Conservation (phyloP, 2,329 filamentous ascomycete genomes). For the Diaporthe sp. region DNA sequence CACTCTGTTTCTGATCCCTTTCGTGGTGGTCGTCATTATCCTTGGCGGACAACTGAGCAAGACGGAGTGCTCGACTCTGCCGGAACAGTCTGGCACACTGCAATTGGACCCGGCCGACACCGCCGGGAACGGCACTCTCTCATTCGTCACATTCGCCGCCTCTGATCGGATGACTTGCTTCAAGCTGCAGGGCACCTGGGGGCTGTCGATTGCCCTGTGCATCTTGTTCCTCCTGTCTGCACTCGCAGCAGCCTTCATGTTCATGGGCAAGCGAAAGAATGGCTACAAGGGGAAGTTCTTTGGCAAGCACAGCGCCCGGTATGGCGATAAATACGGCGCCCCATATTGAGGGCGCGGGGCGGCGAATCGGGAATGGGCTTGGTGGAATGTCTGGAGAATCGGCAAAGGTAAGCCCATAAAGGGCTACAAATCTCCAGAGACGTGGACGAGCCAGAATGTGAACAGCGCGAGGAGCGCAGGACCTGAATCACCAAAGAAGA, state of each 20-base stretch:
- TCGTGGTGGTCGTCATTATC: conserved; percentile 81
- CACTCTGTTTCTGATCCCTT: conserved; percentile 77
- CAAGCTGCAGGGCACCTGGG: conserved; percentile 91
- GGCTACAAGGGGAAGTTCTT: conserved; percentile 11
- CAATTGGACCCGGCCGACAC: conserved; percentile 46
- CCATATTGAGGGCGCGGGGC: conserved; percentile 33
- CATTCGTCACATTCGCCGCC: conserved; percentile 63
- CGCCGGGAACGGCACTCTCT: conserved; percentile 52
- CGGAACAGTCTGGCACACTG: conserved; percentile 43
- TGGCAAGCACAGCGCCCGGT: conserved; percentile 29
- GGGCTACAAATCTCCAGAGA: conserved; percentile 29
- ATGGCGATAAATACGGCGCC: conserved; percentile 28
- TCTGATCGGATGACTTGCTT: conserved; percentile 76
- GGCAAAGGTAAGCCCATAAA: conserved; percentile 25
- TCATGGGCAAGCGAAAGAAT: conserved; percentile 65
- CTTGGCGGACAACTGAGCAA: conserved; percentile 85
- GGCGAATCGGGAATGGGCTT: conserved; percentile 31
- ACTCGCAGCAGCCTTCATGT: conserved; percentile 70
- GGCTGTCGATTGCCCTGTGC: conserved; percentile 82
- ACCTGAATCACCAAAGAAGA: conserved; percentile 31
- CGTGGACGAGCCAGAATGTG: conserved; percentile 25
- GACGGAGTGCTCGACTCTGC: conserved; percentile 75
- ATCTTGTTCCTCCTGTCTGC: conserved; percentile 76
- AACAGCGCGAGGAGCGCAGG: conserved; percentile 22
- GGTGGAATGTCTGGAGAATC: conserved; percentile 34